A percentile compares a stretch with the other conserved stretches of the same genome.
These are phyloP conservation scores for Cytospora piceae DNA, from an alignment of 2,329 filamentous ascomycete species.

Conservation along the genomic window DNA sequence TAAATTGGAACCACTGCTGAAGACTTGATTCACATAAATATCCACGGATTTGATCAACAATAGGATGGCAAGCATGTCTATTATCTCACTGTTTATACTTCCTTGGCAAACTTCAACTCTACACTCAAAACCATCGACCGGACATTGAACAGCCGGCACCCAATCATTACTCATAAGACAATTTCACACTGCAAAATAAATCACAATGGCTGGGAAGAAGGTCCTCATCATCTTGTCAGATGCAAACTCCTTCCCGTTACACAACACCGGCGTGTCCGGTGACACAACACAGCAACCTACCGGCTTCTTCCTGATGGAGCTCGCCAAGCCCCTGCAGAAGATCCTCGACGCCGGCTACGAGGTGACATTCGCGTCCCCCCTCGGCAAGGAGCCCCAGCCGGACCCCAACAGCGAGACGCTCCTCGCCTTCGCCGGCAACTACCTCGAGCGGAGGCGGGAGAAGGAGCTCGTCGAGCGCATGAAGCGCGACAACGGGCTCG, in stretches of 20 bases:
- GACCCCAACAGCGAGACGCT: constrained; percentile 48
- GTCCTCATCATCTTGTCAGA: constrained; percentile 50
- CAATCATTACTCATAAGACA: background rate
- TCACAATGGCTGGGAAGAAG: constrained; percentile 38
- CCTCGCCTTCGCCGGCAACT: constrained; percentile 49
- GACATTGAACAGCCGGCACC: background rate
- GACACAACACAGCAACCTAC: constrained; percentile 38
- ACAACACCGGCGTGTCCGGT: constrained; percentile 36
- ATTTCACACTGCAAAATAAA: background rate
- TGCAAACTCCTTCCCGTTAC: constrained; percentile 43
- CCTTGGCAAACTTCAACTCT: too few relatives aligned
- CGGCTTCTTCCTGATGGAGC: constrained; percentile 45
- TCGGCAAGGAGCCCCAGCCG: constrained; percentile 45
- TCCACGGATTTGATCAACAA: background rate
- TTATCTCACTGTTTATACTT: background rate
- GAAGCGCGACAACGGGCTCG: constrained; percentile 50
- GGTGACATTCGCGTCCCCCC: constrained; percentile 50
- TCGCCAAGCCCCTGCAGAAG: constrained; percentile 43
- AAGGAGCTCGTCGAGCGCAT: constrained; percentile 47
- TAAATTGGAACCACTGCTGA: background rate
- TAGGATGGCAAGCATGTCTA: background rate
- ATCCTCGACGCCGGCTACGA: constrained; percentile 45
- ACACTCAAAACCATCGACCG: background rate
- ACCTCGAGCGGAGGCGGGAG: constrained; percentile 47
- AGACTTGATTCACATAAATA: background rate